Evolutionary conservation across 805 yeast genomes (phyloP).

Genomic region (Brettanomyces nanus): DNA sequence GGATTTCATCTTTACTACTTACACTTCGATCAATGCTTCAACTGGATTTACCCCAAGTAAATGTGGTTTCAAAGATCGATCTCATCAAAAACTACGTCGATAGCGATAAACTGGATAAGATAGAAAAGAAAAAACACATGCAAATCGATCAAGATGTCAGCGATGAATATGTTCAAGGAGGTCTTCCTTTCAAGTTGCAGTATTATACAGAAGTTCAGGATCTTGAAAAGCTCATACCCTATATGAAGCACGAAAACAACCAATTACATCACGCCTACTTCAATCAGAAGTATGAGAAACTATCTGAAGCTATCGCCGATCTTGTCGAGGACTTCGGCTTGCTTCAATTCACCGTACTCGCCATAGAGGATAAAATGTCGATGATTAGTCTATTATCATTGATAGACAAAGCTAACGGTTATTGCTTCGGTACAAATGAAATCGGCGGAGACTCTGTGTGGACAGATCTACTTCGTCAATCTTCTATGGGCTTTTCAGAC

Average conservation of each 20-base stretch:
- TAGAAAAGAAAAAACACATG: constrained; percentile 12
- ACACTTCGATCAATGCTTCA: constrained; percentile 90
- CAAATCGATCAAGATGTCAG: constrained; percentile 6
- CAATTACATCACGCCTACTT: constrained; percentile 50
- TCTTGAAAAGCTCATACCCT: constrained; percentile 56
- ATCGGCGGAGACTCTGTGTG: constrained; percentile 96
- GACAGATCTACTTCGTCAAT: constrained; percentile 89
- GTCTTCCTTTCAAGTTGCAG: constrained; percentile 72
- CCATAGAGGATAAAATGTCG: constrained; percentile 84
- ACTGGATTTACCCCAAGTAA: constrained; percentile 85
- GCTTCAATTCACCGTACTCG: constrained; percentile 80
- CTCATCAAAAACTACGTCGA: constrained; percentile 47
- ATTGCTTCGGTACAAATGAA: constrained; percentile 86
- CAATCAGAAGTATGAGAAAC: constrained; percentile 36
- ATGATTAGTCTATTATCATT: constrained; percentile 76
- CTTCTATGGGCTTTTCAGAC: constrained; percentile 44
- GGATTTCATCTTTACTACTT: constrained; percentile 70
- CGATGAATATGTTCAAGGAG: constrained; percentile 38
- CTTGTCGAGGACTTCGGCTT: constrained; percentile 80
- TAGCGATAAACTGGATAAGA: constrained; percentile 17
- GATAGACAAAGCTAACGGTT: constrained; percentile 90
- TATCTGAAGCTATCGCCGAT: constrained; percentile 75
- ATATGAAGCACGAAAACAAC: constrained; percentile 64
- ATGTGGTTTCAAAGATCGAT: constrained; percentile 89
- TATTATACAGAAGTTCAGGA: constrained; percentile 93